These are phyloP conservation scores for Fusarium austroafricanum DNA, from an alignment of 2,329 filamentous ascomycete genomes.

Conservation along the genomic window DNA sequence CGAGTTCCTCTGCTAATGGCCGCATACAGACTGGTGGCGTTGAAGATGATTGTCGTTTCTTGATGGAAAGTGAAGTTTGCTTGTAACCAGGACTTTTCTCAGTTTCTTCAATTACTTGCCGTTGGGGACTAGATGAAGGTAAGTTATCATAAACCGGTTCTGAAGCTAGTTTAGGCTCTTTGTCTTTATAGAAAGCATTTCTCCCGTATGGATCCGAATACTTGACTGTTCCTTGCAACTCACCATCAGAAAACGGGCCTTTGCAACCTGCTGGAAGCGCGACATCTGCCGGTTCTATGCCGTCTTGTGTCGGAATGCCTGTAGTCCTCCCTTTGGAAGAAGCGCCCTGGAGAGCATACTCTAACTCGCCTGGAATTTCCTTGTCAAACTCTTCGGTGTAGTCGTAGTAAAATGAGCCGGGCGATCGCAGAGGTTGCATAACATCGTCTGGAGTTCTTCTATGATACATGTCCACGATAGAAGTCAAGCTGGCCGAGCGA, in stretches of 20 bases:
- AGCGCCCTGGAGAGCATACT: constrained; percentile 44
- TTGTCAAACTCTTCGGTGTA: constrained; percentile 64
- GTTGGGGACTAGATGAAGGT: not conserved
- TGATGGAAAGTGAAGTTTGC: not conserved
- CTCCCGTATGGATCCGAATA: not conserved
- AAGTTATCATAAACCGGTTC: not conserved
- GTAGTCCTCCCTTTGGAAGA: constrained; percentile 48
- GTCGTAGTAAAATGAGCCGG: constrained; percentile 62
- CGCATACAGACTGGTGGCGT: constrained; percentile 10
- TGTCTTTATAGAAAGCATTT: not conserved
- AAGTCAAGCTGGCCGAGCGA: constrained; percentile 62
- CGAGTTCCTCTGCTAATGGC: not conserved
- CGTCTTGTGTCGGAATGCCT: constrained; percentile 44
- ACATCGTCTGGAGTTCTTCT: constrained; percentile 43
- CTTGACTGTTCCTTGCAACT: not conserved
- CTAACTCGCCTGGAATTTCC: constrained; percentile 32
- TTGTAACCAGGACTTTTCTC: not conserved
- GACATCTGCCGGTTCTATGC: constrained; percentile 5
- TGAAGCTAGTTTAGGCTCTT: not conserved
- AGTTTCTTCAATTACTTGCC: not conserved
- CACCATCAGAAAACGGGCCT: not conserved
- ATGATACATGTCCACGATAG: constrained; percentile 62
- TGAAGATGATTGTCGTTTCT: constrained; percentile 8
- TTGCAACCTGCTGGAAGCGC: not conserved
- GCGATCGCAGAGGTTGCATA: constrained; percentile 46